Percentiles rank a stretch among this genome's conserved stretches.
Conservation (phyloP, 1,284 basidiomycete genomes). For the Singerocomus rubriflavus region DNA sequence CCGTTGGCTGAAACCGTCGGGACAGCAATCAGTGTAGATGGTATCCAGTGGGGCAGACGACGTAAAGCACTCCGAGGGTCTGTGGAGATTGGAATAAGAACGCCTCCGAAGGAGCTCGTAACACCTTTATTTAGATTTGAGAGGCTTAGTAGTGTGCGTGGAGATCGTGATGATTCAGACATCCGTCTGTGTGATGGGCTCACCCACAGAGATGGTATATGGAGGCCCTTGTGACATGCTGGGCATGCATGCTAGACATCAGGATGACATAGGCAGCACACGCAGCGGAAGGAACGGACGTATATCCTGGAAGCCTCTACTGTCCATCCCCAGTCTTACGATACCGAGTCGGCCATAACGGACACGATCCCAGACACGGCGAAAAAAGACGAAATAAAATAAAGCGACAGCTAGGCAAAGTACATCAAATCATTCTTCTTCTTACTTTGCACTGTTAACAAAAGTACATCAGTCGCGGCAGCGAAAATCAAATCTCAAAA, state of each 20-base stretch:
- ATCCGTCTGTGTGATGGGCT: neutral
- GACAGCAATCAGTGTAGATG: too few species aligned
- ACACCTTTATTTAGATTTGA: neutral
- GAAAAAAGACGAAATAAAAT: neutral
- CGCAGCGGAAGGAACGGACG: too few species aligned
- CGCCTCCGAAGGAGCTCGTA: too few species aligned
- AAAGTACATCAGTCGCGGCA: constrained; percentile 15
- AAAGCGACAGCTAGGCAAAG: constrained; percentile 56
- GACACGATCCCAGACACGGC: neutral
- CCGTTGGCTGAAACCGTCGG: too few species aligned
- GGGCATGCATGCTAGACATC: neutral
- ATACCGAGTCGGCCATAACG: neutral
- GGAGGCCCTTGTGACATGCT: neutral
- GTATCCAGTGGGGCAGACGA: neutral
- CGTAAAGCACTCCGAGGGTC: neutral
- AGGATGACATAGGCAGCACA: neutral
- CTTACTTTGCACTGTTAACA: constrained; percentile 79
- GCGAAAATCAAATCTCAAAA: constrained; percentile 11
- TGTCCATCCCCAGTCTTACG: neutral
- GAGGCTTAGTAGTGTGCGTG: neutral
- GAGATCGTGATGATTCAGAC: neutral
- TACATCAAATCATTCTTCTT: constrained; percentile 95
- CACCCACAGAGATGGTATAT: neutral
- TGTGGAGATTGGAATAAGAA: neutral
- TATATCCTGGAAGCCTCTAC: neutral